Evolutionary conservation across 106 monocot genomes (phyloP).

Genomic region (Dioscorea alata): DNA sequence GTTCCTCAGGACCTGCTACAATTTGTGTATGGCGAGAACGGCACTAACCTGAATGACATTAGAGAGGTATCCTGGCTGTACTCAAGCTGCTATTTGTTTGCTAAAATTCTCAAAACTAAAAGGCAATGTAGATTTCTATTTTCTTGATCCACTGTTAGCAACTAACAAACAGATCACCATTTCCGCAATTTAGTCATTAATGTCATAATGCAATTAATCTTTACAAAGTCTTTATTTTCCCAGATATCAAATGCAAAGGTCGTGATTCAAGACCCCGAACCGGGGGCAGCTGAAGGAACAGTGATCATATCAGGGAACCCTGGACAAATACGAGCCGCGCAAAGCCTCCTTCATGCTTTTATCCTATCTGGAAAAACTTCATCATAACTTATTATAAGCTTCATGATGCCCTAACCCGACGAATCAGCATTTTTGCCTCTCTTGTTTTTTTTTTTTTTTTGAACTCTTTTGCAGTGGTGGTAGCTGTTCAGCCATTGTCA

Average conservation of each 20-base stretch:
- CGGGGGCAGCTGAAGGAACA: slow-evolving; percentile 42
- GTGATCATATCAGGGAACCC: slow-evolving; percentile 52
- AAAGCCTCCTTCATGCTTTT: slow-evolving; percentile 81
- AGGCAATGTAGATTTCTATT: too few relatives aligned
- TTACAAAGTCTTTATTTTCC: not conserved
- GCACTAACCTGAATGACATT: slow-evolving; percentile 43
- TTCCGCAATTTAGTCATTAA: too few relatives aligned
- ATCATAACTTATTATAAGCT: not conserved
- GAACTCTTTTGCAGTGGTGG: too few relatives aligned
- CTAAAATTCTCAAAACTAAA: too few relatives aligned
- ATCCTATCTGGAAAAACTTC: slow-evolving; percentile 45
- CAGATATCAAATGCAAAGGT: slow-evolving; percentile 80
- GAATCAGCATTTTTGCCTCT: not conserved
- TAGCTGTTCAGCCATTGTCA: not conserved
- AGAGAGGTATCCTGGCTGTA: slow-evolving; percentile 36
- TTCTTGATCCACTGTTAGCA: too few relatives aligned
- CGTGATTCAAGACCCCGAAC: slow-evolving; percentile 53
- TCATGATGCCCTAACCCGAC: not conserved
- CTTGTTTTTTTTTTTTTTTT: too few relatives aligned
- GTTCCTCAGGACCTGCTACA: slow-evolving; percentile 54
- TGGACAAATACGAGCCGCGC: slow-evolving; percentile 49
- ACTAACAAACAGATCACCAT: too few relatives aligned
- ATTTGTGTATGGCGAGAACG: slow-evolving; percentile 63
- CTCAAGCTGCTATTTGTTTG: too few relatives aligned
- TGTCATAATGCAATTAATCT: too few relatives aligned